These are phyloP conservation scores for Trypanosoma scelopori DNA, from an alignment of 208 protist species.

Conservation along the genomic window DNA sequence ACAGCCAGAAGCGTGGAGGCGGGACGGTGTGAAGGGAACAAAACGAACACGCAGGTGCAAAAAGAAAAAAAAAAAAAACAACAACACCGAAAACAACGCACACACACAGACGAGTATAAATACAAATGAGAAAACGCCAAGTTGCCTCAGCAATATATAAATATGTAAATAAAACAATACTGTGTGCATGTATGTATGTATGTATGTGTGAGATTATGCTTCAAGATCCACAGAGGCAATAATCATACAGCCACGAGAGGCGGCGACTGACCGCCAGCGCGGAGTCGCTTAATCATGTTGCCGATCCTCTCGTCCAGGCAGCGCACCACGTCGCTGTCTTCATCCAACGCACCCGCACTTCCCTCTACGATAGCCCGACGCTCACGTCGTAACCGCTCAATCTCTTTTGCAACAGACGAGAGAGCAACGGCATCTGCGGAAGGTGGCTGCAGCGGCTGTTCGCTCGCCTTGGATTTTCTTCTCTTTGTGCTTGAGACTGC, in stretches of 20 bases:
- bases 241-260: not conserved
- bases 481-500: not conserved
- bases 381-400: conserved; percentile 55
- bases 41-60: conserved; percentile 1
- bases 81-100: not conserved
- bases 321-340: conserved; percentile 51
- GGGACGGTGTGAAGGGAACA: too few species aligned
- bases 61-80: conserved; percentile 21
- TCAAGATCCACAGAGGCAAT: not conserved
- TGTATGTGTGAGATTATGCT: too few species aligned
- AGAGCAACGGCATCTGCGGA: conserved; percentile 1
- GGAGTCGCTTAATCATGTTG: conserved; percentile 43
- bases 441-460: not conserved
- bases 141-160: too few species aligned
- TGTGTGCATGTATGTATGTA: too few species aligned
- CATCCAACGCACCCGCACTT: conserved; percentile 61
- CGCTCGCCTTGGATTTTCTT: not conserved
- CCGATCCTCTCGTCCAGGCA: conserved; percentile 51
- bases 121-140: not conserved
- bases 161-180: too few species aligned
- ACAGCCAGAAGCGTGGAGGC: too few species aligned
- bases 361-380: conserved; percentile 48
- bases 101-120: not conserved
- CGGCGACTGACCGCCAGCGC: not conserved
- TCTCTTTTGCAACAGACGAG: conserved; percentile 29